These are phyloP conservation scores for Pythium apleroticum DNA, from an alignment of 352 stramenopile genomes.

Conservation along the genomic window DNA sequence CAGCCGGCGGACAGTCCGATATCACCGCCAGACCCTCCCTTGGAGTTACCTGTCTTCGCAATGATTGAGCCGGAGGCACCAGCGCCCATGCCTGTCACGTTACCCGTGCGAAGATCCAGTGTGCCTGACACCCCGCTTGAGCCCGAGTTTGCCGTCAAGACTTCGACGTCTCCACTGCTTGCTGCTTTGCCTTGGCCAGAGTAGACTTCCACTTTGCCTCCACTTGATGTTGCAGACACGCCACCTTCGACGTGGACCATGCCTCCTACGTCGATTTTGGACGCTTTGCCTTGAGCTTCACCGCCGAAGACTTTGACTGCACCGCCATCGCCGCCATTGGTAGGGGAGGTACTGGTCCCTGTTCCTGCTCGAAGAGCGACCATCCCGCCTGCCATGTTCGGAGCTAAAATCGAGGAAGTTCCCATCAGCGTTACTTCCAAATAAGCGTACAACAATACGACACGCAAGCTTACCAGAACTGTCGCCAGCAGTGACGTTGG, in stretches of 20 bases:
- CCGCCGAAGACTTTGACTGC: slow-evolving; percentile 51
- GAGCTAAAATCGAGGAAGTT: slow-evolving; percentile 29
- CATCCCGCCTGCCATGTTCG: slow-evolving; percentile 38
- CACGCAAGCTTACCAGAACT: slow-evolving; percentile 41
- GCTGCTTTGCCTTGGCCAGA: slow-evolving; percentile 44
- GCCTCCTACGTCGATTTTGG: slow-evolving; percentile 47
- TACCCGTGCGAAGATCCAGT: slow-evolving; percentile 70
- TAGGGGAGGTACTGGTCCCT: slow-evolving; percentile 42
- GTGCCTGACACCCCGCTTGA: slow-evolving; percentile 79
- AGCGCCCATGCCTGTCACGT: slow-evolving; percentile 34
- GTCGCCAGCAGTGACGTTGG: slow-evolving; percentile 71
- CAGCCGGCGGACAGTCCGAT: slow-evolving; percentile 78
- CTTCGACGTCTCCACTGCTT: slow-evolving; percentile 66
- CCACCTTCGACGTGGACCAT: slow-evolving; percentile 64
- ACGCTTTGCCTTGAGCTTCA: slow-evolving; percentile 49
- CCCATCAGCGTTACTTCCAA: background rate
- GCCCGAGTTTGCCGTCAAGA: slow-evolving; percentile 70
- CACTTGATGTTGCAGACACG: slow-evolving; percentile 42
- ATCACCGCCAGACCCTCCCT: slow-evolving; percentile 68
- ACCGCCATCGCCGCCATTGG: slow-evolving; percentile 66
- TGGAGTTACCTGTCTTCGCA: slow-evolving; percentile 74
- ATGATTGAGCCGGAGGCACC: slow-evolving; percentile 70
- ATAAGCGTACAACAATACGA: background rate
- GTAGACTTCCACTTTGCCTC: slow-evolving; percentile 63
- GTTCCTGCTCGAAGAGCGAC: slow-evolving; percentile 51